phyloP scores from a whole-genome alignment of 2,329 filamentous ascomycete genomes.

The Diaporthe capsici region DNA sequence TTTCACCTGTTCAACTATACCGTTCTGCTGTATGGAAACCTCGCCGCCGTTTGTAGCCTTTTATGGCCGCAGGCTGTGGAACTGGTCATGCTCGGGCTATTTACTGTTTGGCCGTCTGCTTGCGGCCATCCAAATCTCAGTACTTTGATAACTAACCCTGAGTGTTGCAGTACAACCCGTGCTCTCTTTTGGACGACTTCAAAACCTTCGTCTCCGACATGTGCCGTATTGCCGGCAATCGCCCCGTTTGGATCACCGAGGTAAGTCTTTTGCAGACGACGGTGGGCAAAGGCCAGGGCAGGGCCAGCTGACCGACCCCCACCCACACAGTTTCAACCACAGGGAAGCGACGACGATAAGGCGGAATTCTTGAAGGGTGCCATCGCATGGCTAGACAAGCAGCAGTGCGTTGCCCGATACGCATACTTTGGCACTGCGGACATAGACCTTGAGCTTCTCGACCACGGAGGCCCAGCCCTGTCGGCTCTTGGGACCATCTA shows the following conservation, averaged over 20 bases:
- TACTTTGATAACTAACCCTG: not conserved
- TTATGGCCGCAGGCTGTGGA: not conserved
- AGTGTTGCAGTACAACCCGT: constrained; percentile 52
- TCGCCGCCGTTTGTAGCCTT: not conserved
- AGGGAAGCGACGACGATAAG: constrained; percentile 40
- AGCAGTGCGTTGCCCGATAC: constrained; percentile 56
- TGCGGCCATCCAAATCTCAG: too few species aligned
- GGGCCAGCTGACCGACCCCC: not conserved
- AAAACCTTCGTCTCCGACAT: constrained; percentile 58
- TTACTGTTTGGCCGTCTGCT: not conserved
- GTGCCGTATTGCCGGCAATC: constrained; percentile 51
- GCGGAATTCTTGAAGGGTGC: constrained; percentile 57
- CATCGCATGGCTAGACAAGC: constrained; percentile 59
- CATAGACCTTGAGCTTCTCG: constrained; percentile 43
- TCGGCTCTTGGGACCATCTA: constrained; percentile 40
- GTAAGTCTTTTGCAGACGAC: constrained; percentile 27
- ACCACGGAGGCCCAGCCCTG: constrained; percentile 37
- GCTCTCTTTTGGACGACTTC: constrained; percentile 55
- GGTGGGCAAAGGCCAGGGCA: not conserved
- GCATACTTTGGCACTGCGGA: constrained; percentile 52
- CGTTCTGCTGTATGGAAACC: too few species aligned
- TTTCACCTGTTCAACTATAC: too few species aligned
- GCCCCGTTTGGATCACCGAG: constrained; percentile 63
- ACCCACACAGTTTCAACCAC: constrained; percentile 1
- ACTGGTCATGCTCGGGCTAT: not conserved